Conservation (phyloP, 2,329 filamentous ascomycete species). For the Xylariaceae sp. region DNA sequence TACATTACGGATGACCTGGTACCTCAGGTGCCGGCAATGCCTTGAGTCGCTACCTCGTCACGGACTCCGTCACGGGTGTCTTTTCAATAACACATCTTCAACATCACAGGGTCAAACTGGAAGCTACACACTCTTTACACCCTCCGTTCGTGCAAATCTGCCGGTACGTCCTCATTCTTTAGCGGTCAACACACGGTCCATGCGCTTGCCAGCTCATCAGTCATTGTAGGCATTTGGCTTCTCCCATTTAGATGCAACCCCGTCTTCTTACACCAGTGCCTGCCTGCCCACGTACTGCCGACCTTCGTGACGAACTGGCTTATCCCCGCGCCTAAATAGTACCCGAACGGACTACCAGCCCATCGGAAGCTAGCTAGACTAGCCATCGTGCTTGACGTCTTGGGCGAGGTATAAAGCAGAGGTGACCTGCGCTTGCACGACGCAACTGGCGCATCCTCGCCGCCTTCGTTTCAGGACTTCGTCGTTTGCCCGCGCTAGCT, state of each 20-base stretch:
- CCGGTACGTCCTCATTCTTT: not conserved
- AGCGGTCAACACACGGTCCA: slow-evolving; percentile 3
- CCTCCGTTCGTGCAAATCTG: not conserved
- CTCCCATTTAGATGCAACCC: slow-evolving; percentile 23
- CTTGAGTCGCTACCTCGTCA: not conserved
- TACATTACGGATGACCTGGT: not conserved
- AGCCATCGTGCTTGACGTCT: not conserved
- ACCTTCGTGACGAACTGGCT: slow-evolving; percentile 1
- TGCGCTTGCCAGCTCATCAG: slow-evolving; percentile 16
- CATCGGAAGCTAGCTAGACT: not conserved
- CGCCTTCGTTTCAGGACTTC: not conserved
- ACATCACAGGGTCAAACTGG: slow-evolving; percentile 10
- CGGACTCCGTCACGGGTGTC: not conserved
- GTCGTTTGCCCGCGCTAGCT: slow-evolving; percentile 3
- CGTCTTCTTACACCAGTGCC: slow-evolving; percentile 15
- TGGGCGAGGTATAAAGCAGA: slow-evolving; percentile 1
- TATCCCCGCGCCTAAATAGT: slow-evolving; percentile 4
- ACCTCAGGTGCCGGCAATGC: too few relatives aligned
- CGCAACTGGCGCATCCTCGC: slow-evolving; percentile 5
- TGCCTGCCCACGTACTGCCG: slow-evolving; percentile 6
- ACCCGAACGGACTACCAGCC: not conserved
- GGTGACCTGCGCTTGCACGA: not conserved
- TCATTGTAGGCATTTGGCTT: slow-evolving; percentile 1
- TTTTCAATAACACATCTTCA: slow-evolving; percentile 2
- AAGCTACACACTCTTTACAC: not conserved